Base-by-base conservation (phyloP, 306 rosid genomes). In the Cucurbita ficifolia region DNA sequence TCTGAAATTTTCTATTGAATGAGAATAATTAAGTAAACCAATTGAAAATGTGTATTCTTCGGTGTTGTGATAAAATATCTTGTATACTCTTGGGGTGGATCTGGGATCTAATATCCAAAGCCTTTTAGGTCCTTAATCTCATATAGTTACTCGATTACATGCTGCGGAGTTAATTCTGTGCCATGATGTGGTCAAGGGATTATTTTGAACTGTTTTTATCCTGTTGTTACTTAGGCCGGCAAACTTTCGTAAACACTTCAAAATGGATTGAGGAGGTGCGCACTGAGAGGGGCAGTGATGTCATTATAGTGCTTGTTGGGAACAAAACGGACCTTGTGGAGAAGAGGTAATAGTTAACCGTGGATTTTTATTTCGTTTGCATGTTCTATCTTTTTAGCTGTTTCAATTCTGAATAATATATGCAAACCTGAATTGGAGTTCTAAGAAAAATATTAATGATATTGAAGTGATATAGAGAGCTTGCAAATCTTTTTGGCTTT, bases 231-330 rank as follows among this genome's bases (percentile, higher is more conserved):
- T 49, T 69, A 91, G 97, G 96, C 57, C 83, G 94, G 63, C 91
- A 87, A 61, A 84, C 97, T 70, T 91, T 91, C 81, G 80, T 91
- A 77, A 91, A 89, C 74, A 91, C 93, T 75, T 53, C 82, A 62
- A 91, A 84, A 83, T 91, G 97, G 96, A 89, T 91, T 68, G 97
- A 91, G 84, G 93, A 91, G 85, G 97, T 91, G 76, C 90, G 93
- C 36, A 87, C 93, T 65, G 97, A 91, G 84, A 77, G 93, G 77
- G 97, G 96, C 56, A 84, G 86, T 7, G 97, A 91, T 83, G 97
- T 91, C 40, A 91, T 91, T 76, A 83, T 91, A 76, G 93, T 89
- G 75, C 88, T 91, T 76, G 97, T 88, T 76, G 92, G 96, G 59
- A 91, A 91, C 85, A 91, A 91, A 84, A 91, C 97, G 24, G 94